A percentile compares a stretch with the other conserved stretches of the same genome.
Conservation (phyloP, 495 filamentous ascomycete species). For the Amphirosellinia nigrospora region DNA sequence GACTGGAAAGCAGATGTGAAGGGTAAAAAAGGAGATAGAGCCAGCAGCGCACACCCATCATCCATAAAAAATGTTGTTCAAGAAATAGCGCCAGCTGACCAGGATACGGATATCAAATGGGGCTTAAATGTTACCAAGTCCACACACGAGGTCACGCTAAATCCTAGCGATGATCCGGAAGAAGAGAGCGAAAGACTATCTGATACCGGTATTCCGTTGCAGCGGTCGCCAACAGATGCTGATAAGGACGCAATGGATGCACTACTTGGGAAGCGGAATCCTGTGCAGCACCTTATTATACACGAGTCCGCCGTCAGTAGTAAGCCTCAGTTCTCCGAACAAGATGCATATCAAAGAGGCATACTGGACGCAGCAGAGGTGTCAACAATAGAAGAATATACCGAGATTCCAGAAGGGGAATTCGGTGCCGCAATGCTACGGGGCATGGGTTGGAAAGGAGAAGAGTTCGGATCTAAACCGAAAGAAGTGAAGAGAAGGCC, state of each 20-base stretch:
- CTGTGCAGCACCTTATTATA: conserved; percentile 33
- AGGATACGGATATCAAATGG: conserved; percentile 49
- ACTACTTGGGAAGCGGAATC: conserved; percentile 63
- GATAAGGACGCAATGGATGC: conserved; percentile 85
- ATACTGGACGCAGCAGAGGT: conserved; percentile 74
- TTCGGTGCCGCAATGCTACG: conserved; percentile 88
- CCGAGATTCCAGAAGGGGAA: conserved; percentile 86
- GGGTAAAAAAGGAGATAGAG: conserved; percentile 52
- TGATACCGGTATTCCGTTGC: conserved; percentile 41
- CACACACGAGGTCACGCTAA: conserved; percentile 19
- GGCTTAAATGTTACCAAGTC: conserved; percentile 49
- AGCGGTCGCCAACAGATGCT: conserved; percentile 52
- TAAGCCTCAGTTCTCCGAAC: conserved; percentile 57
- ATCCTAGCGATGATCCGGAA: conserved; percentile 31
- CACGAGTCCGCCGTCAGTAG: conserved; percentile 38
- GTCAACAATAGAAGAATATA: conserved; percentile 83
- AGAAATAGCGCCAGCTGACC: conserved; percentile 47
- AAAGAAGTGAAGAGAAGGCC: conserved; percentile 68
- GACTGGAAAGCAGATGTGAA: conserved; percentile 72
- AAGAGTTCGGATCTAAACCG: conserved; percentile 59
- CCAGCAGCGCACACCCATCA: conserved; percentile 58
- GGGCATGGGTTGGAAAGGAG: conserved; percentile 94
- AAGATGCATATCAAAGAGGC: conserved; percentile 70
- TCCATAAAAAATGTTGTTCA: conserved; percentile 15
- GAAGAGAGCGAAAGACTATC: conserved; percentile 31